Evolutionary conservation across 495 filamentous ascomycete species (phyloP).

Genomic region (Talaromyces ruber): DNA sequence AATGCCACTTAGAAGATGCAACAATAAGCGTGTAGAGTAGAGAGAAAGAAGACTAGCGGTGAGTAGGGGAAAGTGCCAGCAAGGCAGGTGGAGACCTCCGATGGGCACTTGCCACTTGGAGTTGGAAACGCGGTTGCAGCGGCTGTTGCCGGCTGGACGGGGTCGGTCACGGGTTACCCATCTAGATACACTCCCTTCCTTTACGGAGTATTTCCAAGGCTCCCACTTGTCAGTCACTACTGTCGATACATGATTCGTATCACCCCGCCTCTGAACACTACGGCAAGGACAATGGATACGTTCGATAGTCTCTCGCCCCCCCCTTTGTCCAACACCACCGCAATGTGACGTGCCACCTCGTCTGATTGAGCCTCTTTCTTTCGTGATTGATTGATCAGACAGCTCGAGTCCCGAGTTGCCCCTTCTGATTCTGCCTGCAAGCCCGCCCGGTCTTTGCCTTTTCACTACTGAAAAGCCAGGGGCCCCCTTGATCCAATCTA

Average conservation of each 20-base stretch:
- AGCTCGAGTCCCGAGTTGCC: neutral
- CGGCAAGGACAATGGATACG: neutral
- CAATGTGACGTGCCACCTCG: neutral
- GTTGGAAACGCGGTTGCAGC: neutral
- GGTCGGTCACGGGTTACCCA: neutral
- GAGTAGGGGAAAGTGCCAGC: neutral
- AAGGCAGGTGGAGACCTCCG: neutral
- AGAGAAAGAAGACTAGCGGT: neutral
- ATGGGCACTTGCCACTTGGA: neutral
- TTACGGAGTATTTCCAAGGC: too few species aligned
- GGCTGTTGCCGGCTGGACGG: neutral
- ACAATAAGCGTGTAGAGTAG: neutral
- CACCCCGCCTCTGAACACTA: neutral
- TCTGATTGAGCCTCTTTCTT: neutral
- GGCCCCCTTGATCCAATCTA: neutral
- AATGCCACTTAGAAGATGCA: too few species aligned
- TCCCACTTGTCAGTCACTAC: too few species aligned
- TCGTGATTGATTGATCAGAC: neutral
- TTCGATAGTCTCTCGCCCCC: neutral
- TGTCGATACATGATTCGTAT: neutral
- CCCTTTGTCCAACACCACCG: neutral
- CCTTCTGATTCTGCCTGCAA: neutral
- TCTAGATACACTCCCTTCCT: neutral
- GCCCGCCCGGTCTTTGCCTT: neutral
- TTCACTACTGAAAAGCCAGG: neutral